phyloP scores from a whole-genome alignment of 192 early-diverging fungal species.

The Coemansia reversa region DNA sequence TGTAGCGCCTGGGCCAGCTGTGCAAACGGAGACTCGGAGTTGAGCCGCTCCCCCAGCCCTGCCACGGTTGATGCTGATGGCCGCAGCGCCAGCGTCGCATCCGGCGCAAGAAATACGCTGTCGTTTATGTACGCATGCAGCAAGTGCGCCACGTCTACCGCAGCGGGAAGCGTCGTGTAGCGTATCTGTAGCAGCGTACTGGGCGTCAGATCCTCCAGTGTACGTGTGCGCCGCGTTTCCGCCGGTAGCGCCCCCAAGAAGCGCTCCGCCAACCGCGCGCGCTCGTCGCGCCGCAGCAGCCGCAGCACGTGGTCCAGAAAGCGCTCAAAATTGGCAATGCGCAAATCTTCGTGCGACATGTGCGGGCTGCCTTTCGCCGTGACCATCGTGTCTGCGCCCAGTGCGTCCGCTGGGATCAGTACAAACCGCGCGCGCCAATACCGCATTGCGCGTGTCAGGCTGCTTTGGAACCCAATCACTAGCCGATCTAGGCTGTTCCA shows the following conservation, averaged over 20 bases:
- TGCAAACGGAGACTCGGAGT: slow-evolving; percentile 51
- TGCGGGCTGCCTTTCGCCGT: slow-evolving; percentile 60
- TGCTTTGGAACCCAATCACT: slow-evolving; percentile 83
- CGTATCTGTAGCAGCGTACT: slow-evolving; percentile 49
- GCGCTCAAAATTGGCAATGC: slow-evolving; percentile 79
- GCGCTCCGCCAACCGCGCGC: slow-evolving; percentile 23
- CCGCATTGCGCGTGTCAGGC: slow-evolving; percentile 69
- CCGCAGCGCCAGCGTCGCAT: slow-evolving; percentile 27
- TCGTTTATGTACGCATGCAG: slow-evolving; percentile 38
- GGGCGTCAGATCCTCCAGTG: slow-evolving; percentile 28
- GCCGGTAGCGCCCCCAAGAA: slow-evolving; percentile 32
- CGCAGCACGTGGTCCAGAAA: slow-evolving; percentile 72
- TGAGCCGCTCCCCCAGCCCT: slow-evolving; percentile 34
- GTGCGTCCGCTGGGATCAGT: slow-evolving; percentile 75
- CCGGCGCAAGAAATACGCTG: slow-evolving; percentile 27
- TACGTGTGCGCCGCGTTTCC: slow-evolving; percentile 18
- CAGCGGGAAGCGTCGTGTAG: slow-evolving; percentile 44
- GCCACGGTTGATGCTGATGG: slow-evolving; percentile 15
- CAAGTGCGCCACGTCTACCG: slow-evolving; percentile 33
- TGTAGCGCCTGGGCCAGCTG: slow-evolving; percentile 70
- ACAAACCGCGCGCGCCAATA: slow-evolving; percentile 92
- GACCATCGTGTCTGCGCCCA: slow-evolving; percentile 55
- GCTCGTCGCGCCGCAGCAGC: slow-evolving; percentile 29
- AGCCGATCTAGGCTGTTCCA: slow-evolving; percentile 95
- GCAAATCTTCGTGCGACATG: slow-evolving; percentile 84